phyloP scores from a whole-genome alignment of 1,139 yeast genomes.

The Saccharomyces hybrid region DNA sequence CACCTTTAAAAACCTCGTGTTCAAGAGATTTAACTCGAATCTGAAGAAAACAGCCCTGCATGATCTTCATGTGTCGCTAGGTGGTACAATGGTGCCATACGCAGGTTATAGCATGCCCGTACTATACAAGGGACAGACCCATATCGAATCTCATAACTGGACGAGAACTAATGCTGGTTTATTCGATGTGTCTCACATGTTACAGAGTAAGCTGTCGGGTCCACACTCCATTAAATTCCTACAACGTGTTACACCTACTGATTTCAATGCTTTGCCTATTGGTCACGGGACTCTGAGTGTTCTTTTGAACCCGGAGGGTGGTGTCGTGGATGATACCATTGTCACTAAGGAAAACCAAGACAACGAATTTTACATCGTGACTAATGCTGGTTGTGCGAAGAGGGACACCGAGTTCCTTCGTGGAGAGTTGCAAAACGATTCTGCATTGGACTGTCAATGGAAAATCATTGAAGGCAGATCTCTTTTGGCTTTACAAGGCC shows the following conservation, averaged over 20 bases:
- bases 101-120: constrained; percentile 97
- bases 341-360: constrained; percentile 74
- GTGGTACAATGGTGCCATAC: constrained; percentile 89
- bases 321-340: constrained; percentile 83
- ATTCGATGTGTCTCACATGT: constrained; percentile 95
- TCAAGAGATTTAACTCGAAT: constrained; percentile 31
- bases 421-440: constrained; percentile 33
- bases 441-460: constrained; percentile 44
- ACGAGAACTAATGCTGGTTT: constrained; percentile 81
- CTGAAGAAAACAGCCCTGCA: constrained; percentile 67
- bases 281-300: constrained; percentile 72
- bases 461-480: constrained; percentile 59
- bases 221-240: constrained; percentile 59
- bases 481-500: constrained; percentile 87
- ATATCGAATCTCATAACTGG: constrained; percentile 91
- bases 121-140: constrained; percentile 70
- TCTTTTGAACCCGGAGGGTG: constrained; percentile 62
- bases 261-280: constrained; percentile 47
- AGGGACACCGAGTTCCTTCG: constrained; percentile 64
- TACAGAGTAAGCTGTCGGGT: constrained; percentile 76
- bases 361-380: constrained; percentile 80
- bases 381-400: constrained; percentile 91
- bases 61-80: constrained; percentile 67
- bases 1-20: constrained; percentile 7
- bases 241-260: constrained; percentile 80